These are phyloP conservation scores for Musa troglodytarum DNA, from an alignment of 176 grass and related monocot genomes.

Conservation along the genomic window DNA sequence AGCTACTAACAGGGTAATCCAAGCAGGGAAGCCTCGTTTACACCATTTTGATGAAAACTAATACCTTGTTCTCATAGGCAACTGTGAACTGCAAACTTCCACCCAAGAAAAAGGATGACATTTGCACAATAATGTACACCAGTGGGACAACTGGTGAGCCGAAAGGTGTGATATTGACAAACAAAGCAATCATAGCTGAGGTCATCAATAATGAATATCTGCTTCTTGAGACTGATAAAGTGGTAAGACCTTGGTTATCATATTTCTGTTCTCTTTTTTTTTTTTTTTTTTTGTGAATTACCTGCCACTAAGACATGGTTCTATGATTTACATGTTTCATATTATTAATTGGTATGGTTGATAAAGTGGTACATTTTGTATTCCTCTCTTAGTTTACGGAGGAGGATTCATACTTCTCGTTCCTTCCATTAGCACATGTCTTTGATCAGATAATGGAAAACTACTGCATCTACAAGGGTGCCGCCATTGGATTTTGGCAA, in stretches of 20 bases:
- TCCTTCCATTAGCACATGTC: slow-evolving; percentile 94
- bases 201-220: slow-evolving; percentile 71
- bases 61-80: slow-evolving; percentile 34
- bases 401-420: slow-evolving; percentile 96
- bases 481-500: slow-evolving; percentile 98
- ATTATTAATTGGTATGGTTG: too few species aligned
- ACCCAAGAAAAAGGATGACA: slow-evolving; percentile 48
- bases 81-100: slow-evolving; percentile 32
- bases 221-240: slow-evolving; percentile 76
- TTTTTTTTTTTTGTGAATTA: background rate
- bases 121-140: slow-evolving; percentile 95
- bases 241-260: slow-evolving; percentile 29
- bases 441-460: slow-evolving; percentile 95
- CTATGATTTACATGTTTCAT: background rate
- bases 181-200: slow-evolving; percentile 59
- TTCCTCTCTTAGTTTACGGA: slow-evolving; percentile 41
- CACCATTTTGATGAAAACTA: background rate
- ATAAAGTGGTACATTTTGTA: background rate
- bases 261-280: background rate
- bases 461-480: slow-evolving; percentile 94
- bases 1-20: background rate
- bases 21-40: background rate
- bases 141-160: slow-evolving; percentile 94
- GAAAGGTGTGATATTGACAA: slow-evolving; percentile 84
- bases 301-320: background rate